Evolutionary conservation across 257 asterid genomes (phyloP).

Genomic region (Gynochthodes officinalis): DNA sequence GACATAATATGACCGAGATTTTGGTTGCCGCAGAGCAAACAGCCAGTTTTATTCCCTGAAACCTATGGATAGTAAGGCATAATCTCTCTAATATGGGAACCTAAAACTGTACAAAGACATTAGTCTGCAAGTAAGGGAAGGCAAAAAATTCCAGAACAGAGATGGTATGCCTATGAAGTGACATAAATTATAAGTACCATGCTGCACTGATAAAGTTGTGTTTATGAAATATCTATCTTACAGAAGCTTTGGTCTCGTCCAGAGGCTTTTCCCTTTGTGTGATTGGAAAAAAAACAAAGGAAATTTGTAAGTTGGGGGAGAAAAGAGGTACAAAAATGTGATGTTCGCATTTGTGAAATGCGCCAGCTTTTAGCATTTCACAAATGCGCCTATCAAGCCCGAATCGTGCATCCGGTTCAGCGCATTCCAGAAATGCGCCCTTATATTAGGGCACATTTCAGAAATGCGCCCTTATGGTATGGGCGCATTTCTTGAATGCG

Average conservation of each 20-base stretch:
- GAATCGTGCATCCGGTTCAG: no score
- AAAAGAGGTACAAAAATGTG: no score
- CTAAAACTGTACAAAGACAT: neutral
- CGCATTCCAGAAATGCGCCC: no score
- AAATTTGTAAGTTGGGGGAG: no score
- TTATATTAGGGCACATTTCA: no score
- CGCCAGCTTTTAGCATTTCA: no score
- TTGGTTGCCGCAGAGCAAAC: conserved; percentile 99
- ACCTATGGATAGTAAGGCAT: conserved; percentile 17
- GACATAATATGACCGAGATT: conserved; percentile 84
- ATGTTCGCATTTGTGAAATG: no score
- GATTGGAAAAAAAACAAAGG: no score
- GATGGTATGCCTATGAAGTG: conserved; percentile 10
- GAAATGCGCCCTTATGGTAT: no score
- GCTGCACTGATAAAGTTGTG: conserved; percentile 19
- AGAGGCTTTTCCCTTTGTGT: no score
- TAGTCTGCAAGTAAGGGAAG: neutral
- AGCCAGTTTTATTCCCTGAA: conserved; percentile 74
- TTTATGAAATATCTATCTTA: conserved; percentile 42
- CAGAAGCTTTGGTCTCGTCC: conserved; percentile 89
- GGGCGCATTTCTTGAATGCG: no score
- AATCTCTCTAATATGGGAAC: neutral
- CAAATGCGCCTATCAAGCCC: no score
- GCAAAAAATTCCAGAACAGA: neutral
- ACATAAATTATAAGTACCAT: conserved; percentile 12